Conservation (phyloP, 495 filamentous ascomycete species). For the Aspergillus sparsus region DNA sequence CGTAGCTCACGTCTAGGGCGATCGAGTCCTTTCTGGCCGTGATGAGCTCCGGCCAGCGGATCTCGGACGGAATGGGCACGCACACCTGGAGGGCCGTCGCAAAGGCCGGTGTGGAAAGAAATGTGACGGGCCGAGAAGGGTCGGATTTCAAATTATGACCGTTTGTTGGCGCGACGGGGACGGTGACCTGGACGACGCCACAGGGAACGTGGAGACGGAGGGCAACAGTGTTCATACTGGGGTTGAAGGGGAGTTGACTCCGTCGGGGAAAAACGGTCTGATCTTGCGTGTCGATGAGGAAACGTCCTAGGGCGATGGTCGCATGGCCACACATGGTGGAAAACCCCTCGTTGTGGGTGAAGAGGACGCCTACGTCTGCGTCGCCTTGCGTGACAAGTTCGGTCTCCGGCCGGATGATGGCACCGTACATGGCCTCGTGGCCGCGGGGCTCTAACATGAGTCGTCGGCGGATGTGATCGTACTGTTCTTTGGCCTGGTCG, state of each 20-base stretch:
- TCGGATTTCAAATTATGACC: conserved; percentile 5
- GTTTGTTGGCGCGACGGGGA: conserved; percentile 9
- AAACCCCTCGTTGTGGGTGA: conserved; percentile 71
- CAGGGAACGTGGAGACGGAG: conserved; percentile 17
- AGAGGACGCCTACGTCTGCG: conserved; percentile 51
- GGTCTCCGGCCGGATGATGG: conserved; percentile 31
- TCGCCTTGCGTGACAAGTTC: conserved; percentile 40
- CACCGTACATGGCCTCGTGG: conserved; percentile 39
- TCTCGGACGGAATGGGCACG: conserved; percentile 24
- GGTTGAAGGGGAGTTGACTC: conserved; percentile 17
- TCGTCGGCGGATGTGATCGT: conserved; percentile 32
- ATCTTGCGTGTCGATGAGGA: conserved; percentile 33
- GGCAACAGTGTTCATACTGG: neutral
- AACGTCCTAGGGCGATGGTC: conserved; percentile 39
- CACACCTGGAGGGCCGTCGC: conserved; percentile 17
- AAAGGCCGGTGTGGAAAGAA: conserved; percentile 31
- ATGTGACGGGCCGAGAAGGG: conserved; percentile 20
- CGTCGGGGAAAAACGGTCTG: conserved; percentile 26
- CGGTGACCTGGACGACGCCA: conserved; percentile 11
- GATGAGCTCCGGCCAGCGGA: conserved; percentile 28
- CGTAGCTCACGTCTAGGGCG: conserved; percentile 27
- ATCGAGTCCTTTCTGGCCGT: conserved; percentile 9
- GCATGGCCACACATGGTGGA: conserved; percentile 68
- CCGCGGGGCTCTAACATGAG: conserved; percentile 39
- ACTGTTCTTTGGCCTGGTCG: conserved; percentile 23